Conservation (phyloP, 768 basidiomycete genomes). For the Cantharellus anzutake region DNA sequence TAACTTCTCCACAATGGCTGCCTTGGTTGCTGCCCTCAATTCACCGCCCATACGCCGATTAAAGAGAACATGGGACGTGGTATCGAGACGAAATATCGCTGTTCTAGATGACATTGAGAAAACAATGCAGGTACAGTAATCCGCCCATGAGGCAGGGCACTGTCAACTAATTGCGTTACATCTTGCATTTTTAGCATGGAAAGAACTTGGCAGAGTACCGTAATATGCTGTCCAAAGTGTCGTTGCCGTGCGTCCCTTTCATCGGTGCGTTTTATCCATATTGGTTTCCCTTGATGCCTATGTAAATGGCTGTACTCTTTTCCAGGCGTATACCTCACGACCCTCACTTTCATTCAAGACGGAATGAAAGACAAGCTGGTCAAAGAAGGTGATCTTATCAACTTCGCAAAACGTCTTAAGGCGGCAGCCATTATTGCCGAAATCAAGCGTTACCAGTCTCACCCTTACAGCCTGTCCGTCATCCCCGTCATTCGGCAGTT, state of each 20-base stretch:
- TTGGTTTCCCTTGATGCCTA: slow-evolving; percentile 1
- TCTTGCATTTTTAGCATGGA: slow-evolving; percentile 27
- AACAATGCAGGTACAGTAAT: slow-evolving; percentile 39
- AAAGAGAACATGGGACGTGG: slow-evolving; percentile 85
- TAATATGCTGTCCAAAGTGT: slow-evolving; percentile 57
- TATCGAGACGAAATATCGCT: slow-evolving; percentile 53
- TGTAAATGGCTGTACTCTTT: background rate
- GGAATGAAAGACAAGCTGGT: slow-evolving; percentile 75
- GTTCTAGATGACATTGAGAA: slow-evolving; percentile 66
- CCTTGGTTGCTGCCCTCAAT: slow-evolving; percentile 85
- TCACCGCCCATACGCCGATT: slow-evolving; percentile 83
- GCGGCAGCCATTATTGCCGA: slow-evolving; percentile 94
- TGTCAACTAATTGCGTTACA: background rate
- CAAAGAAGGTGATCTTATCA: slow-evolving; percentile 48
- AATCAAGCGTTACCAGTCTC: slow-evolving; percentile 89
- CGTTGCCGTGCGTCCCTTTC: slow-evolving; percentile 92
- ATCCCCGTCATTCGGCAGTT: slow-evolving; percentile 50
- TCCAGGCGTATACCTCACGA: slow-evolving; percentile 89
- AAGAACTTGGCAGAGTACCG: slow-evolving; percentile 92
- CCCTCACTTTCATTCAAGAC: slow-evolving; percentile 94
- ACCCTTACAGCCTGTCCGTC: slow-evolving; percentile 66
- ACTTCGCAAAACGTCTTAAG: slow-evolving; percentile 90
- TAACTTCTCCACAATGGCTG: slow-evolving; percentile 95
- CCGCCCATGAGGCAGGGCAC: background rate
- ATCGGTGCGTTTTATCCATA: slow-evolving; percentile 40